These are phyloP conservation scores for Apiotrichum laibachii DNA, from an alignment of 1,284 basidiomycete species.

Conservation along the genomic window DNA sequence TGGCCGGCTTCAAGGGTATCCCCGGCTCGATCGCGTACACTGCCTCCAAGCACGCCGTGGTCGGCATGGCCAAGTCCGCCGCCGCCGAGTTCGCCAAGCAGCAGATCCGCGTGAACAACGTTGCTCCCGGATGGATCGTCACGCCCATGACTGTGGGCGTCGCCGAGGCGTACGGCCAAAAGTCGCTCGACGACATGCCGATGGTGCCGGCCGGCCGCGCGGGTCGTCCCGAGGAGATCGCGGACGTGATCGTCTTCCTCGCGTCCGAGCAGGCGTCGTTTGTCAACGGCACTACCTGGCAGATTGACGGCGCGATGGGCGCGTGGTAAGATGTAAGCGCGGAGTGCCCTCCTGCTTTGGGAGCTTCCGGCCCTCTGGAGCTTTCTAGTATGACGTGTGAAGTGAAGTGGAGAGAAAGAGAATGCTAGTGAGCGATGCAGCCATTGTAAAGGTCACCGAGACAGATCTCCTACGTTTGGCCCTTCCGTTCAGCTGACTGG, in stretches of 20 bases:
- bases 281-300: constrained; percentile 35
- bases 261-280: constrained; percentile 31
- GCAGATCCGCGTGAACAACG: constrained; percentile 16
- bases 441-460: no score
- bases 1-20: constrained; percentile 6
- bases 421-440: no score
- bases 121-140: constrained; percentile 17
- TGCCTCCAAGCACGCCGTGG: constrained; percentile 21
- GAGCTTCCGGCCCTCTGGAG: no score
- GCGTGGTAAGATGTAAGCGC: constrained; percentile 7
- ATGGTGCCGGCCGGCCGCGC: constrained; percentile 5
- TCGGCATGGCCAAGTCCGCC: constrained; percentile 15
- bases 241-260: constrained; percentile 36
- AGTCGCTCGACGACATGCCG: constrained; percentile 1
- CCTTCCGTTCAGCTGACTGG: no score
- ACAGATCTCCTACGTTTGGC: no score
- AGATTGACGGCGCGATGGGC: constrained; percentile 31
- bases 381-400: no score
- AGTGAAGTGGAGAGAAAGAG: no score
- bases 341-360: no score
- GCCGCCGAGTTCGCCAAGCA: constrained; percentile 14
- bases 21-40: constrained; percentile 3
- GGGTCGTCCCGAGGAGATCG: constrained; percentile 31
- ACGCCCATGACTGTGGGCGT: constrained; percentile 1
- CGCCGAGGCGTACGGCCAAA: background rate